Evolutionary conservation across 371 early-diverging fungal genomes (phyloP).

Genomic region (Mucor mucedo): DNA sequence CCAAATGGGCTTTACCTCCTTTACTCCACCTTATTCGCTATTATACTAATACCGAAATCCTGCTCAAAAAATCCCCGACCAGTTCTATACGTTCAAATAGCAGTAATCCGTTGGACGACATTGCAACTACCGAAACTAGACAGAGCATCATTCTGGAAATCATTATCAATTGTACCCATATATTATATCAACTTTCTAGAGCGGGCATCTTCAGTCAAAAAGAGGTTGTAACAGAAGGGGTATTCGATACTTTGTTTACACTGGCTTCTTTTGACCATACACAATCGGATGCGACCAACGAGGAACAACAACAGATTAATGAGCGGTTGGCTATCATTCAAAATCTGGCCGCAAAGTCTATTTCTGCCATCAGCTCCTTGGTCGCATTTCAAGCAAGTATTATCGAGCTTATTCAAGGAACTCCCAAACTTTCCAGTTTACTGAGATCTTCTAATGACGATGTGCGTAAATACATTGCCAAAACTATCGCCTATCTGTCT

Average conservation of each 20-base stretch:
- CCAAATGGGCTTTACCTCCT: constrained; percentile 56
- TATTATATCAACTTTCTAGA: constrained; percentile 47
- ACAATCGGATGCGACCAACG: not conserved
- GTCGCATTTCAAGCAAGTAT: constrained; percentile 40
- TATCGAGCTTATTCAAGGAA: constrained; percentile 41
- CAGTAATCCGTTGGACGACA: constrained; percentile 1
- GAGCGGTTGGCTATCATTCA: constrained; percentile 41
- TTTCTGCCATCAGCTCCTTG: constrained; percentile 50
- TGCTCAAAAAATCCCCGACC: constrained; percentile 8
- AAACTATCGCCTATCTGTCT: constrained; percentile 64
- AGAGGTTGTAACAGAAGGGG: constrained; percentile 46
- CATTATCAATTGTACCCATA: constrained; percentile 49
- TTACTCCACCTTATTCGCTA: constrained; percentile 41
- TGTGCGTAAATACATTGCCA: constrained; percentile 61
- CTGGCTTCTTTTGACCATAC: constrained; percentile 34
- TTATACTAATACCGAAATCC: constrained; percentile 23
- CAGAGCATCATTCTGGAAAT: constrained; percentile 42
- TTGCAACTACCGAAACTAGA: not conserved
- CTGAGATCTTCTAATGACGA: constrained; percentile 41
- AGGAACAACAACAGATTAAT: constrained; percentile 27
- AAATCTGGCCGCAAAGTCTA: constrained; percentile 49
- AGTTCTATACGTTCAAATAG: constrained; percentile 16
- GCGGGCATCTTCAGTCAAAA: constrained; percentile 50
- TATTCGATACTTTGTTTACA: constrained; percentile 36
- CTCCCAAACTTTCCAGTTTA: constrained; percentile 38